Evolutionary conservation across 306 rosid genomes (phyloP).

Genomic region (Ceratonia siliqua): DNA sequence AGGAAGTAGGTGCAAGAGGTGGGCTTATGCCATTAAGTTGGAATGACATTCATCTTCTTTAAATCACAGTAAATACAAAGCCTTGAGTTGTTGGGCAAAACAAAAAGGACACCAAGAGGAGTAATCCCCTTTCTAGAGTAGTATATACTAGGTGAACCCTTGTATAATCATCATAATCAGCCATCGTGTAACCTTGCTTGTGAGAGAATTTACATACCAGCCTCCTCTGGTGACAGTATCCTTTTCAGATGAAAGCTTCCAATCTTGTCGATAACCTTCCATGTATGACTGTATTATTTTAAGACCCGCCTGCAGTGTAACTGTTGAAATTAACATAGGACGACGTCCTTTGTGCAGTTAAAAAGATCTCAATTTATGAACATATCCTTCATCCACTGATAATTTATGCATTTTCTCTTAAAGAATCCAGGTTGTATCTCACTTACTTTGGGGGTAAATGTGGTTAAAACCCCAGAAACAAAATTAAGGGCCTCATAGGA

Average conservation of each 20-base stretch:
- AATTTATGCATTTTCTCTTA: neutral
- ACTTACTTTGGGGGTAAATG: slow-evolving; percentile 88
- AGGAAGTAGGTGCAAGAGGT: neutral
- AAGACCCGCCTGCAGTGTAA: slow-evolving; percentile 71
- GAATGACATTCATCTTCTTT: neutral
- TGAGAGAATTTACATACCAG: slow-evolving; percentile 56
- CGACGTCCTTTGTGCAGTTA: neutral
- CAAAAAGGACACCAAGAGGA: slow-evolving; percentile 11
- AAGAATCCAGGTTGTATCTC: neutral
- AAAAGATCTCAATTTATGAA: slow-evolving; percentile 26
- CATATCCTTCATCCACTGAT: neutral
- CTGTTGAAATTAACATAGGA: slow-evolving; percentile 33
- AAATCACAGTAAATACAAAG: neutral
- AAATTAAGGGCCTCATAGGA: slow-evolving; percentile 79
- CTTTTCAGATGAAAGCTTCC: slow-evolving; percentile 87
- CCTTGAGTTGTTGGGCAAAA: neutral
- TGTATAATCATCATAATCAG: neutral
- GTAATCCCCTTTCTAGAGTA: neutral
- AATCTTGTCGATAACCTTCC: slow-evolving; percentile 96
- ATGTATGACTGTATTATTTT: slow-evolving; percentile 73
- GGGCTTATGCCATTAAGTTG: neutral
- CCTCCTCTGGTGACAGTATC: slow-evolving; percentile 81
- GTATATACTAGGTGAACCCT: neutral
- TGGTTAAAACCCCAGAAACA: slow-evolving; percentile 75
- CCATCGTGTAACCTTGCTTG: neutral